Conservation (phyloP, 768 basidiomycete species). For the Rubroboletus pulcherrimus region DNA sequence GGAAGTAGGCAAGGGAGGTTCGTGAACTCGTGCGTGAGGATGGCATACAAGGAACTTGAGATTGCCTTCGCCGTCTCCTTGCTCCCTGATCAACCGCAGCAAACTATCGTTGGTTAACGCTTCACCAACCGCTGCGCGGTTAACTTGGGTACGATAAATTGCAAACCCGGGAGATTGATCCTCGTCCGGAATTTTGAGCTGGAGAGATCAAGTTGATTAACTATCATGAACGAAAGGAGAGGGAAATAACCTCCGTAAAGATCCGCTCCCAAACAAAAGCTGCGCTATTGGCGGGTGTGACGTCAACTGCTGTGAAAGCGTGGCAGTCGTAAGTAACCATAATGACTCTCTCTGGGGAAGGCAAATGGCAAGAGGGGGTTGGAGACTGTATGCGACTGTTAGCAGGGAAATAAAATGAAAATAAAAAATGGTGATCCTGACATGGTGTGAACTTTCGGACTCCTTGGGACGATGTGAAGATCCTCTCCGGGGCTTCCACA, state of each 20-base stretch:
- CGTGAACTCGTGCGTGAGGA: constrained; percentile 58
- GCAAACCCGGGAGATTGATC: constrained; percentile 66
- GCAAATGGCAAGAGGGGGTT: constrained; percentile 27
- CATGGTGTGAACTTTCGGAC: constrained; percentile 26
- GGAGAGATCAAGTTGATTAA: constrained; percentile 4
- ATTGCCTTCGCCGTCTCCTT: constrained; percentile 73
- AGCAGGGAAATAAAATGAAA: constrained; percentile 8
- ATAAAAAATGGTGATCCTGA: constrained; percentile 6
- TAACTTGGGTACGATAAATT: constrained; percentile 88
- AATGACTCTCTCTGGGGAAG: constrained; percentile 39
- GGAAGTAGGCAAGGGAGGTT: constrained; percentile 37
- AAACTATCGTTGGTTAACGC: constrained; percentile 70
- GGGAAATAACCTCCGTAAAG: constrained; percentile 61
- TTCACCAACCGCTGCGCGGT: constrained; percentile 68
- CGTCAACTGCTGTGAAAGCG: constrained; percentile 66
- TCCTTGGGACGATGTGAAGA: constrained; percentile 30
- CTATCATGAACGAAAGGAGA: not conserved
- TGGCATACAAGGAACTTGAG: constrained; percentile 83
- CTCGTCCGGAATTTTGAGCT: constrained; percentile 83
- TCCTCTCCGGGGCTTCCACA: constrained; percentile 25
- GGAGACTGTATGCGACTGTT: constrained; percentile 24
- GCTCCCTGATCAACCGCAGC: constrained; percentile 63
- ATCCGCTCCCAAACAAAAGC: constrained; percentile 77
- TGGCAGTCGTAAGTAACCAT: constrained; percentile 79
- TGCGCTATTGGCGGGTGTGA: constrained; percentile 60